phyloP scores from a whole-genome alignment of 345 rosid species.

The Pugionium dolabratum region DNA sequence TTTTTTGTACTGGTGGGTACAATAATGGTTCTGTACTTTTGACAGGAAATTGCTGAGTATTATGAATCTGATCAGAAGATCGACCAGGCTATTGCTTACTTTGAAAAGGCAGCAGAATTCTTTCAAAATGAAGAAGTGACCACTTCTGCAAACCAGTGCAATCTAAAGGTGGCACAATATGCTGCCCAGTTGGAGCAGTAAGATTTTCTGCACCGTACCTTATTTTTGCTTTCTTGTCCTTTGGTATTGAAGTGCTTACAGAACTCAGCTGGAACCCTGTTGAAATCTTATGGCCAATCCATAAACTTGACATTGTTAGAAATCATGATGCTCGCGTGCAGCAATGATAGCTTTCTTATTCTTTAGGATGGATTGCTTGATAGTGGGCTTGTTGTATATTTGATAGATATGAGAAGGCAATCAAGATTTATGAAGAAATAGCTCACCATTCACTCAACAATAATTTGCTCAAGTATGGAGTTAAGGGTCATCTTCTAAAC shows the following conservation, averaged over 20 bases:
- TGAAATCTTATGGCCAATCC: too few relatives aligned
- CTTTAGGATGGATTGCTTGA: too few relatives aligned
- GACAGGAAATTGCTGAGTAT: constrained; percentile 69
- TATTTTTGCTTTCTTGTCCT: neutral
- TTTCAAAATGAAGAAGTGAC: constrained; percentile 68
- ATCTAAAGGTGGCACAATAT: constrained; percentile 80
- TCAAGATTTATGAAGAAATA: constrained; percentile 79
- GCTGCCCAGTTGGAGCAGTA: constrained; percentile 81
- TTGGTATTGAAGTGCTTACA: neutral
- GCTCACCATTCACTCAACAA: constrained; percentile 58
- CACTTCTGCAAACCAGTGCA: constrained; percentile 86
- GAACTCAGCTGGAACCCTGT: neutral
- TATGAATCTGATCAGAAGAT: constrained; percentile 56
- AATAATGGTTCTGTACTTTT: too few relatives aligned
- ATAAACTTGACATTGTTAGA: neutral
- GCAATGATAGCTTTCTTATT: too few relatives aligned
- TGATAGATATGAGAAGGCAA: constrained; percentile 63
- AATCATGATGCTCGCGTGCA: neutral
- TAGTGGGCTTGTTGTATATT: too few relatives aligned
- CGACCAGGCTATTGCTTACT: constrained; percentile 54
- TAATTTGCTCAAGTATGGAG: constrained; percentile 87
- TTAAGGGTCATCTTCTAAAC: constrained; percentile 82
- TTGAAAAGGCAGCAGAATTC: constrained; percentile 66
- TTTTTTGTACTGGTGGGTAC: too few relatives aligned
- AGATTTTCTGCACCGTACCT: constrained; percentile 36